Evolutionary conservation across 495 filamentous ascomycete genomes (phyloP), one percentile per base, ranked within the genome.

Genomic region (Pseudoneurospora amorphoporcata): DNA sequence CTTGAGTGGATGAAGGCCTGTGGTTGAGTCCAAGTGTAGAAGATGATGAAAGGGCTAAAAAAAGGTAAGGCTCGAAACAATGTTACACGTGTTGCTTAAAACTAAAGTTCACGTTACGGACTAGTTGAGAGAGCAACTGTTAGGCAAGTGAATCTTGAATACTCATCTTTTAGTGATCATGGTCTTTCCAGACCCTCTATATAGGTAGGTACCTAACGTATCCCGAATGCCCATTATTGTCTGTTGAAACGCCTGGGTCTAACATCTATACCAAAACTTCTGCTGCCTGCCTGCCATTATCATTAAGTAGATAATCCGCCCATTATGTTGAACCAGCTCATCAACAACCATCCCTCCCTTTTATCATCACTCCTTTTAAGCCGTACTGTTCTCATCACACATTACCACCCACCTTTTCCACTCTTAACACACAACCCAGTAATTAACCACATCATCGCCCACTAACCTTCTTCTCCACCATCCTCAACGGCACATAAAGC

Each of bases 401-500:
- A 58, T 58, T 58, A 58, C 47, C 10, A 4, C 19, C 47, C 23
- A 23, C 23, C 23, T 23, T 23, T 23, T 23, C 23, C n/a, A 23
- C 19, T 23, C 45, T 9, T 5, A 3, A n/a, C 45, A 47, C 8
- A n/a, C 42, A 43, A 41, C 7, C 17, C n/a, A 10, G 10, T 12
- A 2, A 0, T 23, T 12, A n/a, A 58, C 47, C 12, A 37, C 38
- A 37, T 75, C 69, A 78, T 70, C 76, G 68, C 37, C 77, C 75
- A 12, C 45, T 23, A 8, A 72, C 37, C 74, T 69, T 82, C 77
- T 77, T 85, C 75, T 86, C 84, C 47, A 83, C 10, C 39, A 70
- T 75, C 70, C 84, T 76, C 8, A 84, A 68, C 39, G 83, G 84
- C 37, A 84, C 40, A 73, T 89, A 89, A 41, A 88, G 75, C 73